Evolutionary conservation across 2,329 filamentous ascomycete species (phyloP), one percentile per base, ranked within the genome.

Genomic region (Pseudocercospora fijiensis): DNA sequence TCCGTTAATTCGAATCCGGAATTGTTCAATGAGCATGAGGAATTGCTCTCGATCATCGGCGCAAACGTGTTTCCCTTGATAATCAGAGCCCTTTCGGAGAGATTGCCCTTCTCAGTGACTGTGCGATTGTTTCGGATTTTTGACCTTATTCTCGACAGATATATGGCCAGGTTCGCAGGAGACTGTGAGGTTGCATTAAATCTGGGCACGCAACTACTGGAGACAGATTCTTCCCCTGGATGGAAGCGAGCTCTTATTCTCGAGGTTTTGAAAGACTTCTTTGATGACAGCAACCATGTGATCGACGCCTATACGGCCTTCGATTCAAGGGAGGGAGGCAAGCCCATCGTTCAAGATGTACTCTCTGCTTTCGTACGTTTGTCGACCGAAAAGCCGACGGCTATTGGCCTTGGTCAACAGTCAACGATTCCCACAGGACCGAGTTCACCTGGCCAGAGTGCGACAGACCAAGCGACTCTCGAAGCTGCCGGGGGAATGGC

Each of bases 161-260:
- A 97, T 73, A 84, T 97, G 64, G 82, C 83, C 43, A 86, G 92
- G 43, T 80, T 98, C 57, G 84, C 88, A 2, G 82, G 85, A 4
- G 92, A 98, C 76, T 93, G 92, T 65, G 91, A 93, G 57, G 90
- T 94, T 72, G 90, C 91, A 0, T 80, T 98, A 18, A 88, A 90
- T 13, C 84, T 96, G 22, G 79, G 98, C 49, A 96, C 91, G 2
- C 90, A 96, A 67, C 85, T 96, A 66, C 83, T 98, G 13, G 95
- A 99, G 72, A 90, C 93, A 57, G 95, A 98, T 67, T 80, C 81
- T 13, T 87, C 89, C 1, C 83, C 87, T 0, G 73, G 88, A 4
- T 99, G 96, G 95, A 97, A 94, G 76, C 85, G 94, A 63, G 88
- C 91, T 0, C 78, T 98, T 5, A 96, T 92, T 67, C 91, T 99